phyloP scores from a whole-genome alignment of 2,329 filamentous ascomycete species.

The Ophiocordyceps australis region DNA sequence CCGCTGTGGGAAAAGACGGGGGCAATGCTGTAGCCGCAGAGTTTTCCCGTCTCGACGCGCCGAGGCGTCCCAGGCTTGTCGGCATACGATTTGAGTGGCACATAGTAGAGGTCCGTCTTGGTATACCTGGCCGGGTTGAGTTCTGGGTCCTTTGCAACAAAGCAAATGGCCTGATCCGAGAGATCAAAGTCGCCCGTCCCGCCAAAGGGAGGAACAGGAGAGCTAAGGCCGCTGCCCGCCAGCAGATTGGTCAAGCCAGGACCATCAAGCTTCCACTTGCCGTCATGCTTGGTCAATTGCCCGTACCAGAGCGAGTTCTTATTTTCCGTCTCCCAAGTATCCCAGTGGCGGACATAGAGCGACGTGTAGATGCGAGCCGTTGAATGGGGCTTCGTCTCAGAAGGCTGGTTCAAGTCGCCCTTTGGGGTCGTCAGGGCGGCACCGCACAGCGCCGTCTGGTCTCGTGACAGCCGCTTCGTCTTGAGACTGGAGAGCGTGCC shows the following conservation, averaged over 20 bases:
- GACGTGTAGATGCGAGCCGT: constrained; percentile 55
- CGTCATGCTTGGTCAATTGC: constrained; percentile 28
- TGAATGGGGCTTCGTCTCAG: constrained; percentile 39
- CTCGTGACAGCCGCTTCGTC: constrained; percentile 27
- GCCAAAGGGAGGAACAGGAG: constrained; percentile 62
- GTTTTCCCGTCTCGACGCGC: constrained; percentile 31
- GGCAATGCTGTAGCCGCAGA: constrained; percentile 44
- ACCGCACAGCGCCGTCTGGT: constrained; percentile 33
- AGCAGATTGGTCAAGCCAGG: constrained; percentile 44
- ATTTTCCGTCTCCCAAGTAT: constrained; percentile 52
- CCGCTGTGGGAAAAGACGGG: constrained; percentile 64
- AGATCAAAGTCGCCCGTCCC: constrained; percentile 69
- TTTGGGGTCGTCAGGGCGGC: constrained; percentile 48
- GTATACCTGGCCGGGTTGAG: constrained; percentile 58
- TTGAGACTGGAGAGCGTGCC: constrained; percentile 42
- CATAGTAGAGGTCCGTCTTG: constrained; percentile 65
- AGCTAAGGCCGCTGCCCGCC: constrained; percentile 37
- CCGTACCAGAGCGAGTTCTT: constrained; percentile 59
- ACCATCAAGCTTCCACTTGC: constrained; percentile 20
- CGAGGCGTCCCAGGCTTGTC: constrained; percentile 31
- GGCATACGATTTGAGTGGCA: constrained; percentile 43
- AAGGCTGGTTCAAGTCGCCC: constrained; percentile 51
- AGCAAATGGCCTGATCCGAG: constrained; percentile 44
- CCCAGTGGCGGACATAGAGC: constrained; percentile 72
- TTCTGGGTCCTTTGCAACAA: constrained; percentile 57